Conservation (phyloP, 495 filamentous ascomycete species). For the Neurospora sp. region DNA sequence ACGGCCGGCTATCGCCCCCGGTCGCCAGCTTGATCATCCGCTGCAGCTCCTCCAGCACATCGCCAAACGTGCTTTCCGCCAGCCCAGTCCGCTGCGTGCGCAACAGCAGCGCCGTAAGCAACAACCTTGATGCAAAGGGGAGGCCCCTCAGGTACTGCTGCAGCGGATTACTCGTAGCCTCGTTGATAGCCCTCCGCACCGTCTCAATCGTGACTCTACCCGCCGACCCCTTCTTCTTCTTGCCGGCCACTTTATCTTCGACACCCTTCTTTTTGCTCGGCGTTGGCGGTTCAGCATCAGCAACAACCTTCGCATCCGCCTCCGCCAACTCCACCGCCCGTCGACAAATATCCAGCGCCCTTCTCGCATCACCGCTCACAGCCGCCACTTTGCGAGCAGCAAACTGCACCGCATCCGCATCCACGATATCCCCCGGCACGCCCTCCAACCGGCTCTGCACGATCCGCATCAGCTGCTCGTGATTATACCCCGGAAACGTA, state of each 20-base stretch:
- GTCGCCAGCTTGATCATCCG: slow-evolving; percentile 48
- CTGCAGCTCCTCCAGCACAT: slow-evolving; percentile 83
- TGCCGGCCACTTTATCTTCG: not conserved
- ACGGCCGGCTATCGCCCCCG: slow-evolving; percentile 40
- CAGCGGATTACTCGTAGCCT: slow-evolving; percentile 85
- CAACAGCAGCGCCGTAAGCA: slow-evolving; percentile 70
- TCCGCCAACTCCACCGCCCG: slow-evolving; percentile 95
- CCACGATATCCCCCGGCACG: slow-evolving; percentile 82
- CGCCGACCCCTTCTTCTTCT: slow-evolving; percentile 13
- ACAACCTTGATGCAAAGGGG: slow-evolving; percentile 71
- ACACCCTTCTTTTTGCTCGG: slow-evolving; percentile 3
- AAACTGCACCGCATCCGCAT: slow-evolving; percentile 91
- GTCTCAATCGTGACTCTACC: slow-evolving; percentile 81
- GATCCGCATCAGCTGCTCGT: slow-evolving; percentile 96
- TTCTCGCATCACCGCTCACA: slow-evolving; percentile 85
- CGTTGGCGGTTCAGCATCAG: slow-evolving; percentile 48
- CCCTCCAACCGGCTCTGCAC: slow-evolving; percentile 80
- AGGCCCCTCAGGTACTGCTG: slow-evolving; percentile 77
- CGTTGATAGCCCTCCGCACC: slow-evolving; percentile 86
- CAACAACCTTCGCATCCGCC: slow-evolving; percentile 49
- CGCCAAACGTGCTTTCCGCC: slow-evolving; percentile 77
- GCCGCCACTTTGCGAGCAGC: slow-evolving; percentile 93
- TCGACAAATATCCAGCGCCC: slow-evolving; percentile 90
- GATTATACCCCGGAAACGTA: slow-evolving; percentile 94
- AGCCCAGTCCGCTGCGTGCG: slow-evolving; percentile 75